These are phyloP conservation scores for Aspergillus oerlinghausenensis DNA, from an alignment of 2,329 filamentous ascomycete genomes.

Conservation along the genomic window DNA sequence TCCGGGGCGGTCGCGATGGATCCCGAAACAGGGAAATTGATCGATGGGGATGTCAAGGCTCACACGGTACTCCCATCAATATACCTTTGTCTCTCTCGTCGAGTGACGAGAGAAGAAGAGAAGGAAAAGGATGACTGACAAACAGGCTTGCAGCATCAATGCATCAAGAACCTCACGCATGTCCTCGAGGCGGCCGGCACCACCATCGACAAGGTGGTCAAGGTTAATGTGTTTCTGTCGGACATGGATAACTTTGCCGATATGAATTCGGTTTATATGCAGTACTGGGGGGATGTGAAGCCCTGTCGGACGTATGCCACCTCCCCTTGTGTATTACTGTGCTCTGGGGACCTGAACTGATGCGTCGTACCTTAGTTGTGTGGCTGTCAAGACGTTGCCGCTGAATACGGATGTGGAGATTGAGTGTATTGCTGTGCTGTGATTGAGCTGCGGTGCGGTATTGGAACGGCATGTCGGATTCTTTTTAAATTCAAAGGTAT, in stretches of 20 bases:
- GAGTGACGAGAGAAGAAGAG: too few species aligned
- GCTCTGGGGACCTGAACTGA: not conserved
- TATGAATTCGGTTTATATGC: conserved; percentile 82
- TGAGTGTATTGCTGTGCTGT: conserved; percentile 74
- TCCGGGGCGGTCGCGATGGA: conserved; percentile 60
- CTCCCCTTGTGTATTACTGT: not conserved
- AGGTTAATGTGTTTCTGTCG: conserved; percentile 63
- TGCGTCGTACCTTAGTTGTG: conserved; percentile 48
- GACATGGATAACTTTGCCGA: conserved; percentile 64
- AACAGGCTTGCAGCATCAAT: conserved; percentile 41
- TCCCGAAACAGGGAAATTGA: conserved; percentile 49
- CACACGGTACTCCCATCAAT: conserved; percentile 40
- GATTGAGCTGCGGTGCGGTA: conserved; percentile 11
- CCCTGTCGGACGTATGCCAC: conserved; percentile 44
- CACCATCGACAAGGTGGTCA: conserved; percentile 57
- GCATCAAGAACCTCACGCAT: conserved; percentile 54
- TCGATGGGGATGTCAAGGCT: conserved; percentile 55
- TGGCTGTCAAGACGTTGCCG: conserved; percentile 83
- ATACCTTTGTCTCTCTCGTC: not conserved
- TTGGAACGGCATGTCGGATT: not conserved
- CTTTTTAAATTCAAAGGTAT: not conserved
- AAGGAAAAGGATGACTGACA: conserved; percentile 2
- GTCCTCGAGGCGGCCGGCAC: conserved; percentile 60
- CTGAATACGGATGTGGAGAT: conserved; percentile 86
- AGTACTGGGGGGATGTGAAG: conserved; percentile 62